Evolutionary conservation across 306 rosid genomes (phyloP).

Genomic region (Adenanthera pavonina): DNA sequence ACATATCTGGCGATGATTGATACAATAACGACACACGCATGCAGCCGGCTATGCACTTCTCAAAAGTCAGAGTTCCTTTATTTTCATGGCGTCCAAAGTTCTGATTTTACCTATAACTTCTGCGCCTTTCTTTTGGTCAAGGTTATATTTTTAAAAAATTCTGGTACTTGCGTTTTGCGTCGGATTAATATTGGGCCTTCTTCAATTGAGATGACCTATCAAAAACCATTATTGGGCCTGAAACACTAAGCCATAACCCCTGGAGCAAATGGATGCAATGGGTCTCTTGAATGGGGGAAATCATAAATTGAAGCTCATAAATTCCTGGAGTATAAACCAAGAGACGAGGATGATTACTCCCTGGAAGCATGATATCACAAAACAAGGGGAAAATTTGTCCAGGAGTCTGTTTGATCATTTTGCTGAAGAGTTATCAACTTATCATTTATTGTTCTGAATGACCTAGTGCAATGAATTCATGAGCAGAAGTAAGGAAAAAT

Average conservation of each 20-base stretch:
- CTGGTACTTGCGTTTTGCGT: too few relatives aligned
- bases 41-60: background rate
- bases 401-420: background rate
- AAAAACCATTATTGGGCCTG: too few relatives aligned
- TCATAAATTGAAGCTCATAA: background rate
- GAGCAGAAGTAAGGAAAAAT: too few relatives aligned
- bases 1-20: too few relatives aligned
- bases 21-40: background rate
- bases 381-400: background rate
- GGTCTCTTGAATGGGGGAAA: too few relatives aligned
- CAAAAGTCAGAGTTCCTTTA: background rate
- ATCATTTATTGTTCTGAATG: background rate
- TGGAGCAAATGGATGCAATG: background rate
- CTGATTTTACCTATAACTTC: too few relatives aligned
- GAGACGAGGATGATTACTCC: background rate
- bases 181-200: too few relatives aligned
- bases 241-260: too few relatives aligned
- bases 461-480: background rate
- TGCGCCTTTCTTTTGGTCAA: too few relatives aligned
- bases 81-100: background rate
- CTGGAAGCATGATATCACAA: background rate
- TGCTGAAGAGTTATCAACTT: background rate
- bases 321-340: background rate
- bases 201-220: too few relatives aligned
- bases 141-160: too few relatives aligned